phyloP scores from a whole-genome alignment of 2,329 filamentous ascomycete species.

The Pseudogymnoascus sp. region DNA sequence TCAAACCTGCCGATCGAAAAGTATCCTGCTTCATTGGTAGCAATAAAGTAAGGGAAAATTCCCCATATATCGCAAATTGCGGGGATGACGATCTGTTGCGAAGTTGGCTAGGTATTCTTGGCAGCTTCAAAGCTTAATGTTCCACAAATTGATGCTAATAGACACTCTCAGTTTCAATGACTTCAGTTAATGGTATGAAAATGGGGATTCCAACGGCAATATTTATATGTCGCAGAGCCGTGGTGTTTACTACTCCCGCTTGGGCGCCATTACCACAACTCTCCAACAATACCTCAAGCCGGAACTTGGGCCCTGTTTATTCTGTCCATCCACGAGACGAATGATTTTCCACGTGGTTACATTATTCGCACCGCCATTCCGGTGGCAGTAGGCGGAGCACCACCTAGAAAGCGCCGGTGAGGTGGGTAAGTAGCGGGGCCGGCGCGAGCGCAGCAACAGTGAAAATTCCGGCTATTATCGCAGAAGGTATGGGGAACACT shows the following conservation, averaged over 20 bases:
- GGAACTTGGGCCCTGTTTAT: neutral
- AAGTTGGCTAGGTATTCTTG: slow-evolving; percentile 6
- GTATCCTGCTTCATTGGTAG: neutral
- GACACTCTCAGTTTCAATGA: neutral
- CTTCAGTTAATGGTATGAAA: neutral
- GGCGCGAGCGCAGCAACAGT: neutral
- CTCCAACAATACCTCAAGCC: neutral
- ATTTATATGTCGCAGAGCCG: neutral
- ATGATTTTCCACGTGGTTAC: neutral
- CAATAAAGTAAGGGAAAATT: neutral
- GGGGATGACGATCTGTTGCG: slow-evolving; percentile 2
- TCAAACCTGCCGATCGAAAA: neutral
- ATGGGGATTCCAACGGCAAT: neutral
- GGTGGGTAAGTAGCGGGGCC: neutral
- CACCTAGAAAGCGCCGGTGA: neutral
- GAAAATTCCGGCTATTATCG: neutral
- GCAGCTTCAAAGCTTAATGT: slow-evolving; percentile 5
- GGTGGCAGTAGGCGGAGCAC: neutral
- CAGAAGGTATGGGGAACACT: neutral
- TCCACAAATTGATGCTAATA: neutral
- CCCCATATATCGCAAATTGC: neutral
- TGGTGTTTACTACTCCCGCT: neutral
- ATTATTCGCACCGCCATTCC: neutral
- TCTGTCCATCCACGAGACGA: neutral
- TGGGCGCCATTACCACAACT: neutral